Evolutionary conservation across 805 yeast species (phyloP).

Genomic region (Candida ficus): DNA sequence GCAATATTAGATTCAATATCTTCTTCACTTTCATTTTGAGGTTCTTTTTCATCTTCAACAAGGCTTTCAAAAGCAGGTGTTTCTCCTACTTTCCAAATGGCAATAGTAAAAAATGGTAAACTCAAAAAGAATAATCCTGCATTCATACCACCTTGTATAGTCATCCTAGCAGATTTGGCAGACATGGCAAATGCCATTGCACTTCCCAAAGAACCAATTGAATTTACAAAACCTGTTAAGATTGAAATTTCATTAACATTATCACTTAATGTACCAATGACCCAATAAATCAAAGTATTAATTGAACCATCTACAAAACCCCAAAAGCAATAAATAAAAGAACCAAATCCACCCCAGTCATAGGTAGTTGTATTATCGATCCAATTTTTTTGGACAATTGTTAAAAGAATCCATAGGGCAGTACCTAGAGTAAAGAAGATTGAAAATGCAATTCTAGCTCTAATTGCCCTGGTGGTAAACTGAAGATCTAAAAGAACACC

Average conservation of each 20-base stretch:
- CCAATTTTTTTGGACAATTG: not conserved
- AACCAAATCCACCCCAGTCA: conserved; percentile 2
- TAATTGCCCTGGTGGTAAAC: not conserved
- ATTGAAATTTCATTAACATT: conserved; percentile 1
- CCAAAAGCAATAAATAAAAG: not conserved
- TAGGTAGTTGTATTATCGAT: not conserved
- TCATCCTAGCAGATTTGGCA: not conserved
- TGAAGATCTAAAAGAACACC: not conserved
- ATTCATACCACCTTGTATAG: not conserved
- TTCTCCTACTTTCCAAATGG: not conserved
- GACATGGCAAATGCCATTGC: conserved; percentile 1
- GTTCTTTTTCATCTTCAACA: not conserved
- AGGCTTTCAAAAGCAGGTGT: not conserved
- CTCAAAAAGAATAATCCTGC: not conserved
- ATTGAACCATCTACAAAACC: not conserved
- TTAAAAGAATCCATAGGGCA: not conserved
- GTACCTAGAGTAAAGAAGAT: not conserved
- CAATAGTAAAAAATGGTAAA: not conserved
- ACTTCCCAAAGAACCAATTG: conserved; percentile 1
- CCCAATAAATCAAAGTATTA: not conserved
- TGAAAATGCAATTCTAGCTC: not conserved
- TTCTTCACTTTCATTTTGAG: no score
- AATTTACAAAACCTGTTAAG: not conserved
- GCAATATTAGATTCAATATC: no score
- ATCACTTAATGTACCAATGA: conserved; percentile 1